These are phyloP conservation scores for Graphilbum ipis-grandicollis DNA, from an alignment of 2,329 filamentous ascomycete genomes.

Conservation along the genomic window DNA sequence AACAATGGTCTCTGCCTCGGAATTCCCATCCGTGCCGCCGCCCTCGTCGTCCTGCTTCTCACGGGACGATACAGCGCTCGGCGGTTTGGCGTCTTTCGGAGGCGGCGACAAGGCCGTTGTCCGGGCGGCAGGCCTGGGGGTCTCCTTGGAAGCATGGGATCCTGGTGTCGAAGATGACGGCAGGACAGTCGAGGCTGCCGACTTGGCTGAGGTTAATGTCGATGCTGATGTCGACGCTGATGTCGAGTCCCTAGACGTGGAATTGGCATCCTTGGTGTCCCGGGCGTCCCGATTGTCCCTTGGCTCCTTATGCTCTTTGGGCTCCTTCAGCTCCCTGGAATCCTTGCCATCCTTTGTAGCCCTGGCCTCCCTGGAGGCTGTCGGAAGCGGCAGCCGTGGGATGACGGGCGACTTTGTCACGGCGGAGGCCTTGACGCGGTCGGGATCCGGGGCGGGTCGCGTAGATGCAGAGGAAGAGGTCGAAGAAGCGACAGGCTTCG, in stretches of 20 bases:
- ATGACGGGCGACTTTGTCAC: slow-evolving; percentile 12
- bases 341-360: background rate
- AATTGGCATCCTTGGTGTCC: background rate
- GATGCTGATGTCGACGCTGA: background rate
- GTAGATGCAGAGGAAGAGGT: slow-evolving; percentile 16
- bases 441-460: slow-evolving; percentile 18
- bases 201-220: background rate
- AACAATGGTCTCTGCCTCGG: slow-evolving; percentile 57
- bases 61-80: slow-evolving; percentile 13
- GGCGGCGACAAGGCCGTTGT: slow-evolving; percentile 10
- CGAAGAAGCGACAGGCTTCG: slow-evolving; percentile 39
- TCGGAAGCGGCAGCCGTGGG: background rate
- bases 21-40: slow-evolving; percentile 38
- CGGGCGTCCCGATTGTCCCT: background rate
- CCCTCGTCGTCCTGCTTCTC: slow-evolving; percentile 24
- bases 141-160: background rate
- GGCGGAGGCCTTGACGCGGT: slow-evolving; percentile 16
- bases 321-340: background rate
- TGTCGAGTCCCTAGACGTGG: background rate
- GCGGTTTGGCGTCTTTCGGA: slow-evolving; percentile 14
- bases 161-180: background rate
- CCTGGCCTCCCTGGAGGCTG: slow-evolving; percentile 5
- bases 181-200: background rate
- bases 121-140: slow-evolving; percentile 1
- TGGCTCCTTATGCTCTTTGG: background rate